phyloP scores from a whole-genome alignment of 495 filamentous ascomycete species.

The Aspergillus homomorphus region DNA sequence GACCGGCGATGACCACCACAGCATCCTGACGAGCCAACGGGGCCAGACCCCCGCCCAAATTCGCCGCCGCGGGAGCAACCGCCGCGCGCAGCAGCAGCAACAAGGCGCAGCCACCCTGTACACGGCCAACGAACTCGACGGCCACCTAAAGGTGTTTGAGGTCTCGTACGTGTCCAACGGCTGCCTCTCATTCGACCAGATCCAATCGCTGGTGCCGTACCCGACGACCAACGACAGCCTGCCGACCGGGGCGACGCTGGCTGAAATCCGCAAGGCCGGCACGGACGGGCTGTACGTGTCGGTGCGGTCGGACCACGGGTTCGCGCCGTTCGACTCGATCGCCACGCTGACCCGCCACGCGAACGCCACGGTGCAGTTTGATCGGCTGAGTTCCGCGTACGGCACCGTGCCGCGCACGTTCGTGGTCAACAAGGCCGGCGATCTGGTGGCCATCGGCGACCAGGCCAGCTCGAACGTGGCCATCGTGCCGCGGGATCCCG shows the following conservation, averaged over 20 bases:
- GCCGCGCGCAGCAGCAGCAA: conserved; percentile 19
- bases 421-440: conserved; percentile 60
- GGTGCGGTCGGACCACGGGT: conserved; percentile 41
- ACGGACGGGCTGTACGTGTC: conserved; percentile 36
- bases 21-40: conserved; percentile 7
- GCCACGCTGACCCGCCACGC: conserved; percentile 30
- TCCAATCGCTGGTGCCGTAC: conserved; percentile 31
- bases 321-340: conserved; percentile 34
- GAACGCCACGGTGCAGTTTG: conserved; percentile 49
- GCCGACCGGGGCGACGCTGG: conserved; percentile 33
- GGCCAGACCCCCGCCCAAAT: not conserved
- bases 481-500: conserved; percentile 54
- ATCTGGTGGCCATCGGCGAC: conserved; percentile 59
- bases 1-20: conserved; percentile 8
- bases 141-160: conserved; percentile 54
- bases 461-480: conserved; percentile 58
- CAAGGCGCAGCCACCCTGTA: conserved; percentile 49
- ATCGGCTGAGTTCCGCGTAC: conserved; percentile 52
- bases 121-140: conserved; percentile 59
- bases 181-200: conserved; percentile 40
- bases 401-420: conserved; percentile 64
- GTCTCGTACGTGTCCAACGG: conserved; percentile 51
- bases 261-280: conserved; percentile 33
- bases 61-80: not conserved
- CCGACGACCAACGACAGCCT: conserved; percentile 17